Conservation (phyloP, 192 early-diverging fungal genomes). For the Linnemannia hyalina region DNA sequence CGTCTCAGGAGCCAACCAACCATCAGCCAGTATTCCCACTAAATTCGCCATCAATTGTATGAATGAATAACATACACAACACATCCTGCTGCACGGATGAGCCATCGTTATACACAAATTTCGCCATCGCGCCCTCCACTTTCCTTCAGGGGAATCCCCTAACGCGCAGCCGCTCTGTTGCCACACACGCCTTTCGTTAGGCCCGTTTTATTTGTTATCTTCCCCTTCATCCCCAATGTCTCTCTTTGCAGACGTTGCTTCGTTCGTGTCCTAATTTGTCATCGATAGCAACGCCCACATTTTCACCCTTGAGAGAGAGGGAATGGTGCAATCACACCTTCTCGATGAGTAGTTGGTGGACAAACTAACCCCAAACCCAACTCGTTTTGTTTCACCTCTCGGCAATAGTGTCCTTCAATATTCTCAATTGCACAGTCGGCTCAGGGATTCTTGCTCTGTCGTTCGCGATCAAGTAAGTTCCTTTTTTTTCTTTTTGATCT, state of each 20-base stretch:
- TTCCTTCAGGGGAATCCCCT: neutral
- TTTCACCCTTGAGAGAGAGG: neutral
- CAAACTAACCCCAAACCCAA: neutral
- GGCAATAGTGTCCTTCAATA: slow-evolving; percentile 62
- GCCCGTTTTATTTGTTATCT: neutral
- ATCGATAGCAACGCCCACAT: neutral
- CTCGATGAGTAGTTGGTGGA: too few relatives aligned
- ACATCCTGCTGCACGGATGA: neutral
- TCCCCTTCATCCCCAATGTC: neutral
- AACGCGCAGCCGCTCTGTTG: neutral
- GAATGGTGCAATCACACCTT: neutral
- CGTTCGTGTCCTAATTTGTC: neutral
- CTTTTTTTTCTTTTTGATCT: neutral
- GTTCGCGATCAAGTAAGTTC: slow-evolving; percentile 69
- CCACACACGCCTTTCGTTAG: neutral
- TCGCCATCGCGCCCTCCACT: neutral
- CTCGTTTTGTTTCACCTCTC: neutral
- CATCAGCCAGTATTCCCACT: neutral
- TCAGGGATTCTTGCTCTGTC: slow-evolving; percentile 77
- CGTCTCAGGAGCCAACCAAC: neutral
- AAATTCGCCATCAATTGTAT: neutral
- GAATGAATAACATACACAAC: neutral
- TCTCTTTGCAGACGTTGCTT: too few relatives aligned
- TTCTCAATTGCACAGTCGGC: slow-evolving; percentile 79
- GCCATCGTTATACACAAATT: neutral